Evolutionary conservation across 2,329 filamentous ascomycete species (phyloP), one percentile per base, ranked within the genome.

Genomic region (Neopestalotiopsis sp.): DNA sequence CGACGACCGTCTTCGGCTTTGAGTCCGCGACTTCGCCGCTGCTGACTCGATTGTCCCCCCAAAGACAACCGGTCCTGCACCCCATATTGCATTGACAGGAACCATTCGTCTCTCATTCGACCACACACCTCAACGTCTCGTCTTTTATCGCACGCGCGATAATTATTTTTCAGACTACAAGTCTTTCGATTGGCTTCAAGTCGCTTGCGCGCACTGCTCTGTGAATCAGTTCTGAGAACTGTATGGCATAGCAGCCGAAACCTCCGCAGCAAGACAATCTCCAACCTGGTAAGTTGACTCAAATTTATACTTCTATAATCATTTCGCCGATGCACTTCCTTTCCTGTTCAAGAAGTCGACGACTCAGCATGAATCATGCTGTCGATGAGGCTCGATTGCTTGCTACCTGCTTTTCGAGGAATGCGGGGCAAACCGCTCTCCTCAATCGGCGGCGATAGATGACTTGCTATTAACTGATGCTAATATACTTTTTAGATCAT

Each of bases 401-500:
- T 69, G 66, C 64, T 61, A 66, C 67, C 57, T 28, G 24, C 24
- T 65, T 58, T 57, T 63, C 58, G 70, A 66, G 67, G 71, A 70
- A 61, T 75, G 76, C 76, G 75, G 75, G 75, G 76, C 76, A 40
- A 68, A 69, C 56, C 64, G 66, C 66, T 62, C 69, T 56, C 65
- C 66, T 66, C 66, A 62, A 69, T 71, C 69, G 69, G 69, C 66
- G 71, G 70, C 68, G 30, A 62, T 40, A 12, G 12, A 62, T 62
- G 17, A 34, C 28, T 20, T 14, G 5, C 14, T 20, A 14, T 34
- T 30, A 62, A 17, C 13, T 62, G 30, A 13, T 62, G 12, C 59
- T 62, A 20, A 62, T 34, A 62, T 30, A 28, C 59, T 7, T 30
- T 30, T 6, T 30, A 59, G 57, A 59, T 12, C 13, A 5, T 24